Conservation (phyloP, 768 basidiomycete species). For the Lentinula raphanica region DNA sequence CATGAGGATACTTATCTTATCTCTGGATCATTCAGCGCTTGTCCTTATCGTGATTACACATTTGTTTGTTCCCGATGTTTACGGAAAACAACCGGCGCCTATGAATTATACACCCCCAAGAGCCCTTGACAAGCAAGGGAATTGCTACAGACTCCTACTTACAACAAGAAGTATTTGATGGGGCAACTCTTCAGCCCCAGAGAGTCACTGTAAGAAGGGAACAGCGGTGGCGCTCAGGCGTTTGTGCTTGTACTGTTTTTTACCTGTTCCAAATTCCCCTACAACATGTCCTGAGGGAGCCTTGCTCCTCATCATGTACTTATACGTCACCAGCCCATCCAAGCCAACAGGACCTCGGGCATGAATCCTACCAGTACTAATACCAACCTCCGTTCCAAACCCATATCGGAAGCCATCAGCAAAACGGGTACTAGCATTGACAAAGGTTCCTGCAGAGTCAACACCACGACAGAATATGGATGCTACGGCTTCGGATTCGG, state of each 20-base stretch:
- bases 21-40: too few relatives aligned
- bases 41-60: too few relatives aligned
- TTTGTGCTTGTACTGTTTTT: slow-evolving; percentile 70
- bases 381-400: slow-evolving; percentile 96
- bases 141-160: too few relatives aligned
- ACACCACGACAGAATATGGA: slow-evolving; percentile 80
- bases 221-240: slow-evolving; percentile 37
- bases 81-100: too few relatives aligned
- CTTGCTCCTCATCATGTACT: slow-evolving; percentile 85
- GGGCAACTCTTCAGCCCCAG: too few relatives aligned
- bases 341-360: slow-evolving; percentile 94
- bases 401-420: slow-evolving; percentile 96
- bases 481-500: slow-evolving; percentile 64
- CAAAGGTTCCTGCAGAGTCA: slow-evolving; percentile 87
- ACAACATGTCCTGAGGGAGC: slow-evolving; percentile 75
- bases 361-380: slow-evolving; percentile 94
- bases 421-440: slow-evolving; percentile 95
- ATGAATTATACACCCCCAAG: too few relatives aligned
- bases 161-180: too few relatives aligned
- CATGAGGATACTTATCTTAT: too few relatives aligned
- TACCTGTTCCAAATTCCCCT: slow-evolving; percentile 76
- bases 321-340: slow-evolving; percentile 92
- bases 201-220: slow-evolving; percentile 39
- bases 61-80: too few relatives aligned
- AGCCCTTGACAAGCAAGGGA: too few relatives aligned